Evolutionary conservation across 371 early-diverging fungal genomes (phyloP).

Genomic region (Syncephalastrum racemosum): DNA sequence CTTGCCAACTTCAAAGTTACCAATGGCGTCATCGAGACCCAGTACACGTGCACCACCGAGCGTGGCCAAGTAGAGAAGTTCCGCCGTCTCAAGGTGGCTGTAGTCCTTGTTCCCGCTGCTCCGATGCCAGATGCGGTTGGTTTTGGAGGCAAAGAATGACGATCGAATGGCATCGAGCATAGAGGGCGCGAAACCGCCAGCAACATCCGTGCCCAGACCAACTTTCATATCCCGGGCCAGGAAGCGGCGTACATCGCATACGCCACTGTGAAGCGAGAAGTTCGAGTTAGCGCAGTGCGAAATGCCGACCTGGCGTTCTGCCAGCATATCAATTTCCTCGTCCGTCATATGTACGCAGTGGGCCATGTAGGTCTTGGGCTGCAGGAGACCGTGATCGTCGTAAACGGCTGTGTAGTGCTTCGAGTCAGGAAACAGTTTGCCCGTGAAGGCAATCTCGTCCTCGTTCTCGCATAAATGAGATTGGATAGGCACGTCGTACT

Average conservation of each 20-base stretch:
- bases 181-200: conserved; percentile 83
- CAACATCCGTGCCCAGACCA: conserved; percentile 93
- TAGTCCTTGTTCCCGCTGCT: conserved; percentile 29
- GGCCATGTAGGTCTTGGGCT: conserved; percentile 80
- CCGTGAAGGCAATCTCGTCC: conserved; percentile 73
- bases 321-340: conserved; percentile 67
- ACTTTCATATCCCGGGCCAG: conserved; percentile 71
- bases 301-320: conserved; percentile 64
- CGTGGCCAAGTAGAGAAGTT: conserved; percentile 86
- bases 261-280: conserved; percentile 81
- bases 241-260: conserved; percentile 78
- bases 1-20: conserved; percentile 81
- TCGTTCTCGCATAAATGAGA: conserved; percentile 86
- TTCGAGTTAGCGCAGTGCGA: conserved; percentile 93
- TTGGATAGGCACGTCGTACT: conserved; percentile 72
- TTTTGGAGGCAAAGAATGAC: conserved; percentile 74
- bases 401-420: conserved; percentile 79
- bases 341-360: conserved; percentile 88
- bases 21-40: conserved; percentile 68
- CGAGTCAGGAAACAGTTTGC: conserved; percentile 68
- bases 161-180: conserved; percentile 85
- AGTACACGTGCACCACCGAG: conserved; percentile 85
- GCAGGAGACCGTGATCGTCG: conserved; percentile 61
- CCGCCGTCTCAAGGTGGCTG: conserved; percentile 39
- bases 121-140: conserved; percentile 33